Percentiles rank a stretch among this genome's conserved stretches.
Conservation (phyloP, 768 basidiomycete species). For the Russula vinacea region DNA sequence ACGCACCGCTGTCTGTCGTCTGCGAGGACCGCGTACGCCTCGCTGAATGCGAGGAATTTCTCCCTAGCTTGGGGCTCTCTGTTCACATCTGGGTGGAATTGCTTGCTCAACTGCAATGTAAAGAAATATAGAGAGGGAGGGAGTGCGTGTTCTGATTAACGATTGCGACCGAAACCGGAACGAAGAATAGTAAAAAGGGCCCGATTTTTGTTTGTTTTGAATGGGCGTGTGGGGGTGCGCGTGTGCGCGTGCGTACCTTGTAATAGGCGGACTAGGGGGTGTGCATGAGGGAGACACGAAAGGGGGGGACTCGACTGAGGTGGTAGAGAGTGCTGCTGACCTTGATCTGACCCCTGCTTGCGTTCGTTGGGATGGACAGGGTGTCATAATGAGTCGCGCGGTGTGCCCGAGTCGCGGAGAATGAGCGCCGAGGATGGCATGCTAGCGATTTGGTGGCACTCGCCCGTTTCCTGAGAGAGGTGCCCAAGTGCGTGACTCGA, state of each 20-base stretch:
- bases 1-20: constrained; percentile 47
- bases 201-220: background rate
- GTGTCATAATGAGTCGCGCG: constrained; percentile 38
- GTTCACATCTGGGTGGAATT: constrained; percentile 46
- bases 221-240: background rate
- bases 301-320: background rate
- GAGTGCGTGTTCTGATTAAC: too few species aligned
- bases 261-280: constrained; percentile 38
- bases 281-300: background rate
- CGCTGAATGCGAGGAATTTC: constrained; percentile 47
- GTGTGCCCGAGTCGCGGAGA: constrained; percentile 4
- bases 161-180: background rate
- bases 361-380: constrained; percentile 37
- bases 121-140: background rate
- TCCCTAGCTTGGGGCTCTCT: constrained; percentile 40
- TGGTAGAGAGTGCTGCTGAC: constrained; percentile 24
- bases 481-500: constrained; percentile 5
- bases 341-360: constrained; percentile 40
- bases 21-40: constrained; percentile 46
- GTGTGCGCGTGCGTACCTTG: constrained; percentile 33
- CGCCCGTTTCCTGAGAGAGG: background rate
- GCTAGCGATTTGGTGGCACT: background rate
- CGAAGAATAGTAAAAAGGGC: background rate
- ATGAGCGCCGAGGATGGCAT: constrained; percentile 8
- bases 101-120: constrained; percentile 45